phyloP scores from a whole-genome alignment of 306 rosid genomes.

The Sphenostylis stenocarpa region DNA sequence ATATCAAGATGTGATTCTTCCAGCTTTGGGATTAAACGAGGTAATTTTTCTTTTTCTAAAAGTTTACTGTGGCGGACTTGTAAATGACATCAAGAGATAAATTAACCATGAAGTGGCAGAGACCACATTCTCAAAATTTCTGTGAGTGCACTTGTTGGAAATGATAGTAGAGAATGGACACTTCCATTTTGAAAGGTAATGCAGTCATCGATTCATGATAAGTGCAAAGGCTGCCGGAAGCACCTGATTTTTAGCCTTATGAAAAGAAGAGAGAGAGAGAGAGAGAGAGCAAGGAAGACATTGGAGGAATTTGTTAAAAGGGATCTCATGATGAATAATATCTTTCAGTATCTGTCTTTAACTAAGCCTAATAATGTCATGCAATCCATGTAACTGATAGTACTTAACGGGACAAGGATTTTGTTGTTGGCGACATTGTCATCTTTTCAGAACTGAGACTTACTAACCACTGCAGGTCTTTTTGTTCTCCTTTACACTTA shows the following conservation, averaged over 20 bases:
- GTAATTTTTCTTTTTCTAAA: slow-evolving; percentile 33
- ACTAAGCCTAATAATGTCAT: too few species aligned
- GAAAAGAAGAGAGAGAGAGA: too few species aligned
- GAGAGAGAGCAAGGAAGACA: too few species aligned
- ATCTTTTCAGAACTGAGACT: neutral
- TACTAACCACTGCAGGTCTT: neutral
- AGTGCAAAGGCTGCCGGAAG: neutral
- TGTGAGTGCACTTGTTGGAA: neutral
- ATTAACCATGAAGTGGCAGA: neutral
- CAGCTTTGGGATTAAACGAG: slow-evolving; percentile 76
- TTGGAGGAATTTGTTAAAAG: neutral
- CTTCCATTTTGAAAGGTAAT: slow-evolving; percentile 10
- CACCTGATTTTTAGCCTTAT: too few species aligned
- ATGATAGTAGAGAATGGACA: neutral
- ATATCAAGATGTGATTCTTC: slow-evolving; percentile 87
- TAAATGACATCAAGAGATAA: neutral
- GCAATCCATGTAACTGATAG: neutral
- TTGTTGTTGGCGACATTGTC: neutral
- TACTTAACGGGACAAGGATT: neutral
- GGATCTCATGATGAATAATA: too few species aligned
- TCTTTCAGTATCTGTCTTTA: too few species aligned
- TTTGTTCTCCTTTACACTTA: neutral
- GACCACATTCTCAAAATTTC: slow-evolving; percentile 4
- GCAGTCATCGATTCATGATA: neutral
- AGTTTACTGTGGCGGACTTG: neutral